phyloP scores from a whole-genome alignment of 2,329 filamentous ascomycete species.

The Curvularia hawaiiensis region DNA sequence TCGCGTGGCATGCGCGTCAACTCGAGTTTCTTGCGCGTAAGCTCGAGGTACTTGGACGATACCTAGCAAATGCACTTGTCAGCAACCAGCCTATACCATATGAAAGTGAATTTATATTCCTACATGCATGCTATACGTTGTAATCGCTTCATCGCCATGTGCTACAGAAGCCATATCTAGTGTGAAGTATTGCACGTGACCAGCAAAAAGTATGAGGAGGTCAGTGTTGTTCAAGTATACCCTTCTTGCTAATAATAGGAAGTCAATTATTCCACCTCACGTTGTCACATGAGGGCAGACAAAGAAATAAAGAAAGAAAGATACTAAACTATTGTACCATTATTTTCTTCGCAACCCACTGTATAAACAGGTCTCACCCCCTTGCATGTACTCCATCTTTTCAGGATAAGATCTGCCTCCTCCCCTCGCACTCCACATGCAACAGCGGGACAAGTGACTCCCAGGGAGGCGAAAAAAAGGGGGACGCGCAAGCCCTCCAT shows the following conservation, averaged over 20 bases:
- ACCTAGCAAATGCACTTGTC: conserved; percentile 52
- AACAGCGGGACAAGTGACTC: no score
- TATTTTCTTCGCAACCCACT: no score
- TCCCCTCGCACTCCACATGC: no score
- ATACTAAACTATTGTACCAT: neutral
- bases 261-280: no score
- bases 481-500: no score
- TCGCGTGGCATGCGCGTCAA: conserved; percentile 69
- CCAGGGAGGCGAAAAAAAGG: no score
- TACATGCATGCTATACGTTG: conserved; percentile 44
- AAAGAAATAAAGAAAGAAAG: neutral
- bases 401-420: neutral
- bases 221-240: neutral
- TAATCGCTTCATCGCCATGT: conserved; percentile 27
- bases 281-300: no score
- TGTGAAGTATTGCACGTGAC: no score
- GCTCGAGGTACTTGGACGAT: conserved; percentile 68
- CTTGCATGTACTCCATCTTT: neutral
- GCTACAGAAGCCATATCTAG: conserved; percentile 9
- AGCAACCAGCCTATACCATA: no score
- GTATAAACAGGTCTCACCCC: neutral
- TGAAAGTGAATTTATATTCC: conserved; percentile 4
- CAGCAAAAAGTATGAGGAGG: neutral
- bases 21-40: conserved; percentile 71
- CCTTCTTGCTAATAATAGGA: no score